Conservation (phyloP, 768 basidiomycete genomes). For the Leccinum disarticulatum region DNA sequence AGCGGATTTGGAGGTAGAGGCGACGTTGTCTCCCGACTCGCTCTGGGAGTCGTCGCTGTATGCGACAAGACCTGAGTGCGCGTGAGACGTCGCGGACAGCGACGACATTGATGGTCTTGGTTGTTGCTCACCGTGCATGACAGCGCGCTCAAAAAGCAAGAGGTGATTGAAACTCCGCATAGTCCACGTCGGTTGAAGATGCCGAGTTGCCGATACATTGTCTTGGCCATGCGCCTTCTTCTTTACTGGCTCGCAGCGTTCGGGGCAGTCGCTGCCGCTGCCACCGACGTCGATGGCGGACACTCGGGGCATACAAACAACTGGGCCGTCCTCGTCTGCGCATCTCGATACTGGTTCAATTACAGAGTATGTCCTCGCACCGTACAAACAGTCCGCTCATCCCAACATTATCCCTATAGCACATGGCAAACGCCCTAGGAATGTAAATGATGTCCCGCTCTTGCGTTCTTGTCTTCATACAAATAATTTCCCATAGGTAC, state of each 20-base stretch:
- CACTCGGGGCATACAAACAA: conserved; percentile 83
- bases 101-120: not conserved
- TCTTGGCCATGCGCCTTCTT: conserved; percentile 24
- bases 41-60: conserved; percentile 67
- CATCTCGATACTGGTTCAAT: conserved; percentile 98
- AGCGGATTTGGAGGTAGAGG: conserved; percentile 28
- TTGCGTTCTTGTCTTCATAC: not conserved
- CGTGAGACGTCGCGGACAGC: conserved; percentile 6
- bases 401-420: conserved; percentile 46
- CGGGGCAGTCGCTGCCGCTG: conserved; percentile 36
- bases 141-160: conserved; percentile 7
- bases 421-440: conserved; percentile 97
- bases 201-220: conserved; percentile 29
- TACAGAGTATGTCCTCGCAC: conserved; percentile 63
- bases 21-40: conserved; percentile 47
- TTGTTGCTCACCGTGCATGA: conserved; percentile 32
- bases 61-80: conserved; percentile 51
- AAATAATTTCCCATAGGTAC: conserved; percentile 57
- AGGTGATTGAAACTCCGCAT: conserved; percentile 27
- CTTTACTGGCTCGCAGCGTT: conserved; percentile 27
- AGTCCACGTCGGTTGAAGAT: not conserved
- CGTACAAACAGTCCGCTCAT: not conserved
- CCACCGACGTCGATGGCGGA: conserved; percentile 45
- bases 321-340: conserved; percentile 96
- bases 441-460: conserved; percentile 57